phyloP scores from a whole-genome alignment of 352 stramenopile species.

The Globisporangium irregulare region DNA sequence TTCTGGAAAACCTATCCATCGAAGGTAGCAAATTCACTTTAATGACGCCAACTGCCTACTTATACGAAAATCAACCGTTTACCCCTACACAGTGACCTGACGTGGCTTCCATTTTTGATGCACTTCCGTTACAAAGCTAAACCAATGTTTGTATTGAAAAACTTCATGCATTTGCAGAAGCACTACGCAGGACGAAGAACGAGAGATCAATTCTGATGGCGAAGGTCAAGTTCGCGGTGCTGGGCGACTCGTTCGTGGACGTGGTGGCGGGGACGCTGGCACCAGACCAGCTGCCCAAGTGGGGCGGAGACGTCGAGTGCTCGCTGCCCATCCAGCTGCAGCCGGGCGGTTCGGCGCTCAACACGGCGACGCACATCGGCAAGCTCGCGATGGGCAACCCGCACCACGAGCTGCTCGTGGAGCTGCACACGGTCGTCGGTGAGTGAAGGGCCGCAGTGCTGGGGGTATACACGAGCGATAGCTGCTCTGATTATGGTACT shows the following conservation, averaged over 20 bases:
- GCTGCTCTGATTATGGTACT: not conserved
- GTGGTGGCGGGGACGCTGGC: conserved; percentile 70
- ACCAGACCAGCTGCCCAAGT: conserved; percentile 65
- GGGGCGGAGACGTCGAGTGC: conserved; percentile 76
- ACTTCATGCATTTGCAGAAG: too few species aligned
- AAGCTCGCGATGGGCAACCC: conserved; percentile 37
- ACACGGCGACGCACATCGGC: conserved; percentile 78
- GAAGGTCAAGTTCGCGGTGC: conserved; percentile 50
- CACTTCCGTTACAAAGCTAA: not conserved
- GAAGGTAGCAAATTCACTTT: not conserved
- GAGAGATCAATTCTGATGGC: conserved; percentile 11
- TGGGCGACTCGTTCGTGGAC: conserved; percentile 75
- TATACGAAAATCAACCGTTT: not conserved
- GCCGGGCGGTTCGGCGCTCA: conserved; percentile 76
- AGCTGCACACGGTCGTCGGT: conserved; percentile 63
- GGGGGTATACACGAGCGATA: not conserved
- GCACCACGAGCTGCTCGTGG: conserved; percentile 33
- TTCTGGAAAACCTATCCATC: too few species aligned
- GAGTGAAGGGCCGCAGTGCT: not conserved
- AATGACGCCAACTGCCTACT: not conserved
- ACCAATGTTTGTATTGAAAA: not conserved
- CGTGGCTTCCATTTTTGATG: not conserved
- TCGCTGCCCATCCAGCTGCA: conserved; percentile 66
- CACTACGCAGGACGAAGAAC: not conserved
- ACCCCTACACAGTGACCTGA: not conserved